Evolutionary conservation across 495 filamentous ascomycete genomes (phyloP).

Genomic region (Penicillium bialowiezense): DNA sequence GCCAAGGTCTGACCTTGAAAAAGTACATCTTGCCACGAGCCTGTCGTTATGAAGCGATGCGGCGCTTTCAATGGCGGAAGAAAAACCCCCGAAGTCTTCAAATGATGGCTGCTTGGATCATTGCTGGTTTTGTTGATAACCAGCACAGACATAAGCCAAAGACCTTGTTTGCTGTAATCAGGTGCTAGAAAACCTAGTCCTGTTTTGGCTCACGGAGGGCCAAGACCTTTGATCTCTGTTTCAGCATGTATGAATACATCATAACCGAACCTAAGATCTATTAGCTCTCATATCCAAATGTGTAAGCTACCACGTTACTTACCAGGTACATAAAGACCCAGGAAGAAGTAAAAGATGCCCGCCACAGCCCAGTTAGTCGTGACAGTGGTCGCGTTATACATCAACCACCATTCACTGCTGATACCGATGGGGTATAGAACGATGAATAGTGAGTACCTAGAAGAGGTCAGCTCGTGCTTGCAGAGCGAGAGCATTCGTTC

Average conservation of each 20-base stretch:
- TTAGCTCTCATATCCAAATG: constrained; percentile 9
- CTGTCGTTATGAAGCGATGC: too few species aligned
- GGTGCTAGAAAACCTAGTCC: too few species aligned
- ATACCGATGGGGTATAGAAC: constrained; percentile 56
- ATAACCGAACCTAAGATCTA: constrained; percentile 61
- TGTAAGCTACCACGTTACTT: constrained; percentile 26
- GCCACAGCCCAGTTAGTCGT: constrained; percentile 21
- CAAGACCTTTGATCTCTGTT: constrained; percentile 63
- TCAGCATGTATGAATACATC: constrained; percentile 80
- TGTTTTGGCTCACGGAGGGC: not conserved
- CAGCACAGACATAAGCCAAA: too few species aligned
- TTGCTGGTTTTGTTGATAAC: too few species aligned
- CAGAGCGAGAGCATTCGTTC: not conserved
- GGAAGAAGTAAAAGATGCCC: constrained; percentile 38
- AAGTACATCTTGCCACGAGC: too few species aligned
- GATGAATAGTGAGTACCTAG: constrained; percentile 51
- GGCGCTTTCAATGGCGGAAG: too few species aligned
- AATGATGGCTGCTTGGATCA: too few species aligned
- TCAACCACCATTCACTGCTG: constrained; percentile 47
- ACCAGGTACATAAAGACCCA: constrained; percentile 71
- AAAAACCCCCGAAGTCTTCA: too few species aligned
- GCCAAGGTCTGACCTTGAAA: too few species aligned
- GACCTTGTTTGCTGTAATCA: not conserved
- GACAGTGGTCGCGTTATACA: constrained; percentile 34
- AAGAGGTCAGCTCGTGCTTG: not conserved